These are phyloP conservation scores for Collybia sordida DNA, from an alignment of 768 basidiomycete species.

Conservation along the genomic window DNA sequence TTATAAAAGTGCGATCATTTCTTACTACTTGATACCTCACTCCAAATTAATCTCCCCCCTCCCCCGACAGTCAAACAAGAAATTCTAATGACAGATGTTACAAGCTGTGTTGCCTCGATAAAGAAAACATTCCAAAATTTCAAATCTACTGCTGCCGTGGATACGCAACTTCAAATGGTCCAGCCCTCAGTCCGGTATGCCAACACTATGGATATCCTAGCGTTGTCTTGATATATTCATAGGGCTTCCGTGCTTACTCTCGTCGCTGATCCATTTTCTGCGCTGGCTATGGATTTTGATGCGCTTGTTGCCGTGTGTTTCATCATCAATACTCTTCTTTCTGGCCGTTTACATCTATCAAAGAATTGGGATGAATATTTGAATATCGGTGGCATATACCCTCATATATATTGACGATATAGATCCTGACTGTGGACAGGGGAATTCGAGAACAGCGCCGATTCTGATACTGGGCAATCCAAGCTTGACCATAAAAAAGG, in stretches of 20 bases:
- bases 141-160: conserved; percentile 40
- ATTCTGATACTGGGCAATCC: too few relatives aligned
- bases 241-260: conserved; percentile 56
- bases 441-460: too few relatives aligned
- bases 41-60: conserved; percentile 10
- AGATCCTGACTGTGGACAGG: too few relatives aligned
- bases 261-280: conserved; percentile 46
- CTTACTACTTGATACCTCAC: conserved; percentile 33
- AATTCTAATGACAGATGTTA: conserved; percentile 78
- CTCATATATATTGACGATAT: too few relatives aligned
- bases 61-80: conserved; percentile 71
- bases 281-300: conserved; percentile 60
- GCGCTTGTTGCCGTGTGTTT: conserved; percentile 57
- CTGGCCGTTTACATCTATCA: neutral
- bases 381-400: conserved; percentile 39
- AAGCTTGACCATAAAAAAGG: conserved; percentile 10
- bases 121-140: conserved; percentile 78
- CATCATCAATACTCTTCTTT: neutral
- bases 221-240: conserved; percentile 3
- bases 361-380: conserved; percentile 68
- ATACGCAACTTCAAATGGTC: conserved; percentile 66
- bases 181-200: conserved; percentile 65
- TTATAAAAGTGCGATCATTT: conserved; percentile 54
- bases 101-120: conserved; percentile 70
- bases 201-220: neutral